Evolutionary conservation across 495 filamentous ascomycete genomes (phyloP).

Genomic region (Aspergillus kassunensis): DNA sequence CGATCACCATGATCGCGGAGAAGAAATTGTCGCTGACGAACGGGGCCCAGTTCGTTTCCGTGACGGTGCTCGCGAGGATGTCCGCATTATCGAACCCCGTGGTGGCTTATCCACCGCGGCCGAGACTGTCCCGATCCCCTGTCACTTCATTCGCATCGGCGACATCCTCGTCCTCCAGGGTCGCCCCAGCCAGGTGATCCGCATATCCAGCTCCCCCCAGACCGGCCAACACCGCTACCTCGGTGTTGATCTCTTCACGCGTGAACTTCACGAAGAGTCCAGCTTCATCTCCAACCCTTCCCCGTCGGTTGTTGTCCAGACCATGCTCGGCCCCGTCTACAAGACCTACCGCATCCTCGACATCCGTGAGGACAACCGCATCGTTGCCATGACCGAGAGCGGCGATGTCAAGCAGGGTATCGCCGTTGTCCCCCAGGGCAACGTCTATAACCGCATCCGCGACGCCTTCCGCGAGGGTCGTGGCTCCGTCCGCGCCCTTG

Average conservation of each 20-base stretch:
- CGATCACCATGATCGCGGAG: slow-evolving; percentile 34
- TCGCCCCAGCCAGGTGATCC: slow-evolving; percentile 99
- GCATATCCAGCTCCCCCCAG: slow-evolving; percentile 95
- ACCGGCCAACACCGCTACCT: slow-evolving; percentile 99
- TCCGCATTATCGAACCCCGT: slow-evolving; percentile 53
- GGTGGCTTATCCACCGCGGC: slow-evolving; percentile 42
- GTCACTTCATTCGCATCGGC: slow-evolving; percentile 98
- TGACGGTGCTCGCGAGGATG: slow-evolving; percentile 43
- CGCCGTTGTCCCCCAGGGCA: slow-evolving; percentile 87
- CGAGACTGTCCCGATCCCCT: slow-evolving; percentile 96
- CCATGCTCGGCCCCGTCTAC: slow-evolving; percentile 99
- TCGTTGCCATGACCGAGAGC: slow-evolving; percentile 78
- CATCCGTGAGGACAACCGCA: slow-evolving; percentile 80
- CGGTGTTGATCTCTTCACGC: slow-evolving; percentile 99
- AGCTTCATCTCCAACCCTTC: slow-evolving; percentile 95
- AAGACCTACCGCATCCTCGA: slow-evolving; percentile 99
- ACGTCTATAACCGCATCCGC: slow-evolving; percentile 74
- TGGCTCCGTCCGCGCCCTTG: slow-evolving; percentile 88
- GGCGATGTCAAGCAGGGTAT: slow-evolving; percentile 98
- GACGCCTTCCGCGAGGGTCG: slow-evolving; percentile 87
- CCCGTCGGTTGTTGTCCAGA: slow-evolving; percentile 95
- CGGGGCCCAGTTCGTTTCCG: slow-evolving; percentile 36
- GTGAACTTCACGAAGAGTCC: slow-evolving; percentile 98
- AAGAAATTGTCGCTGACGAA: slow-evolving; percentile 53
- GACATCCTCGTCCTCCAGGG: slow-evolving; percentile 99